Base-by-base conservation (phyloP, 495 filamentous ascomycete species). In the Aspergillus nidulans region DNA sequence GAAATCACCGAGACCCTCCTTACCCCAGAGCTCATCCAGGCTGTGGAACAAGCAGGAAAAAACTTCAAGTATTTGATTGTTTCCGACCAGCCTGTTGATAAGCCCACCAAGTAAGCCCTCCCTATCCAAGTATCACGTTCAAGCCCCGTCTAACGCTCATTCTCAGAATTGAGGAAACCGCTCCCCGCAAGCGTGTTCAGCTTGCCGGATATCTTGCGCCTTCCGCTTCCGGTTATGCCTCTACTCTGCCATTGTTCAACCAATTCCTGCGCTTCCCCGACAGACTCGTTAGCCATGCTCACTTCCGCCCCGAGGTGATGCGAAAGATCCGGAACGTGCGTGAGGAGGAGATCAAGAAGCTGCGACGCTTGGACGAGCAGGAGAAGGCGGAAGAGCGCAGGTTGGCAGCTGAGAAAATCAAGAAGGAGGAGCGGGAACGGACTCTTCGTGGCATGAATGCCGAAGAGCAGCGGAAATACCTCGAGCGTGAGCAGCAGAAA, bases 391-490 rank as follows among this genome's bases (percentile, higher is more conserved):
- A 96, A 75, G 95, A 97, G 80, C 77, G 91, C 34, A 80, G 81
- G 58, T 53, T 82, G 6, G 83, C 90, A 62, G 81, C 82, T 16
- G 94, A 97, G 69, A 90, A 88, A 79, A 73, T 81, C 62, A 95
- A 91, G 80, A 97, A 95, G 78, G 83, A 91, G 63, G 91, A 95
- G 80, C 79, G 94, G n/a, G 94, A 98, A 64, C 78, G 81, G 46
- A 78, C 85, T 72, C 74, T 98, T 49, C 88, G 86, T 63, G 80
- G 82, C 8, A 83, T 98, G 77, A 90, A 83, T 58, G 92, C 92
- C 18, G 92, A 96, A 61, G 91, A 94, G 63, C 94, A 97, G 81
- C 87, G 90, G 75, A 96, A 92, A 77, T 97, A 86, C 67, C 76
- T 98, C 49, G 95, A 97, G 55, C 88, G 85, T 68, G 94, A 98